Evolutionary conservation across 495 filamentous ascomycete species (phyloP).

Genomic region (Lasiosphaeria ovina): DNA sequence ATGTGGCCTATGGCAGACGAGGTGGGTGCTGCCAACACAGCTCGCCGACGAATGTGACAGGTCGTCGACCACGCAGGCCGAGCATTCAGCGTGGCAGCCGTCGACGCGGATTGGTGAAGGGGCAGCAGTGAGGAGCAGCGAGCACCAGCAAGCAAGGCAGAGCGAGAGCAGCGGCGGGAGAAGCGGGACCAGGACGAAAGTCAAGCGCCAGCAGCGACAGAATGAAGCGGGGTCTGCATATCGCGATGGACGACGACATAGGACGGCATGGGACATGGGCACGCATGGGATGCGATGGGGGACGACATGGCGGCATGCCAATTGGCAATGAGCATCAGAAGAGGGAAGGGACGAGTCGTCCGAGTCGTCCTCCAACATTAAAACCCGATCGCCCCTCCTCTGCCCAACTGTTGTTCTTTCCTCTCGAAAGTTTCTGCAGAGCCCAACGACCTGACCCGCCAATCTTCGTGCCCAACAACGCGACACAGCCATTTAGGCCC

Average conservation of each 20-base stretch:
- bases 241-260: neutral
- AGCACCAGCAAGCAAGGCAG: conserved; percentile 13
- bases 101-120: conserved; percentile 14
- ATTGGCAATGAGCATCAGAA: conserved; percentile 1
- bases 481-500: conserved; percentile 11
- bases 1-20: conserved; percentile 29
- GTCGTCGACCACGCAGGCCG: conserved; percentile 22
- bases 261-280: no score
- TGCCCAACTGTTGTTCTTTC: conserved; percentile 46
- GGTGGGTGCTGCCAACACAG: conserved; percentile 34
- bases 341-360: conserved; percentile 13
- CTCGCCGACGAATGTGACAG: conserved; percentile 30
- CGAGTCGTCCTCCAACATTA: conserved; percentile 33
- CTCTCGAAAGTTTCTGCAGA: conserved; percentile 32
- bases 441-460: conserved; percentile 41
- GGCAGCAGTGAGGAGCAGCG: conserved; percentile 23
- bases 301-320: neutral
- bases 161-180: neutral
- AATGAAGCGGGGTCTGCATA: conserved; percentile 20
- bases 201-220: conserved; percentile 12
- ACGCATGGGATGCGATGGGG: no score
- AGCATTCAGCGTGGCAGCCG: conserved; percentile 1
- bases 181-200: conserved; percentile 2
- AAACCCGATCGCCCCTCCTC: conserved; percentile 49
- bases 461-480: conserved; percentile 45